A percentile compares a stretch with the other conserved stretches of the same genome.
These are phyloP conservation scores for Liquidambar formosana DNA, from an alignment of 164 flowering plant genomes.

Conservation along the genomic window DNA sequence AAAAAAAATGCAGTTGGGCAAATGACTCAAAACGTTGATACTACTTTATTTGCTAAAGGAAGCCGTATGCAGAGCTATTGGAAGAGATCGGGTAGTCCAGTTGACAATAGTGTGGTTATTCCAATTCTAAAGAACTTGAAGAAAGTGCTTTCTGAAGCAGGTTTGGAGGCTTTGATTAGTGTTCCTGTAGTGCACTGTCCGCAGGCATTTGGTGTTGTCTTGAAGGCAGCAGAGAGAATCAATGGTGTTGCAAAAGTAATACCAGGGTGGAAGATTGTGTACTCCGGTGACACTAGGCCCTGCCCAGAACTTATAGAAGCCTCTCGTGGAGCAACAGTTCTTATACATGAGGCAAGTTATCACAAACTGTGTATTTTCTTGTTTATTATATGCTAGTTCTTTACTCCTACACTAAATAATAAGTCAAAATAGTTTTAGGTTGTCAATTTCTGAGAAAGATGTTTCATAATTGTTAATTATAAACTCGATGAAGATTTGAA, in stretches of 20 bases:
- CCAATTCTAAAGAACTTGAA: slow-evolving; percentile 51
- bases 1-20: no score
- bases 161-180: slow-evolving; percentile 72
- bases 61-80: slow-evolving; percentile 69
- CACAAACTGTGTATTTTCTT: neutral
- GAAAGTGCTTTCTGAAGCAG: slow-evolving; percentile 64
- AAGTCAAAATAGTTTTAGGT: no score
- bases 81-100: slow-evolving; percentile 57
- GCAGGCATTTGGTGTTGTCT: slow-evolving; percentile 76
- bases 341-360: slow-evolving; percentile 86
- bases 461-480: no score
- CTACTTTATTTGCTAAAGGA: slow-evolving; percentile 58
- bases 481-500: no score
- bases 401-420: no score
- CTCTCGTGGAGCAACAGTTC: slow-evolving; percentile 85
- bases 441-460: no score
- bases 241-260: slow-evolving; percentile 65
- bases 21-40: no score
- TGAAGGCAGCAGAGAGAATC: slow-evolving; percentile 69
- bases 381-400: neutral
- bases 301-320: slow-evolving; percentile 74
- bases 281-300: slow-evolving; percentile 98
- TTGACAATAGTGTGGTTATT: slow-evolving; percentile 24
- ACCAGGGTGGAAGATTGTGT: slow-evolving; percentile 97
- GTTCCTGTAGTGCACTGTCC: slow-evolving; percentile 94